A percentile compares a stretch with the other conserved stretches of the same genome.
These are phyloP conservation scores for Cercophora newfieldiana DNA, from an alignment of 495 filamentous ascomycete genomes.

Conservation along the genomic window DNA sequence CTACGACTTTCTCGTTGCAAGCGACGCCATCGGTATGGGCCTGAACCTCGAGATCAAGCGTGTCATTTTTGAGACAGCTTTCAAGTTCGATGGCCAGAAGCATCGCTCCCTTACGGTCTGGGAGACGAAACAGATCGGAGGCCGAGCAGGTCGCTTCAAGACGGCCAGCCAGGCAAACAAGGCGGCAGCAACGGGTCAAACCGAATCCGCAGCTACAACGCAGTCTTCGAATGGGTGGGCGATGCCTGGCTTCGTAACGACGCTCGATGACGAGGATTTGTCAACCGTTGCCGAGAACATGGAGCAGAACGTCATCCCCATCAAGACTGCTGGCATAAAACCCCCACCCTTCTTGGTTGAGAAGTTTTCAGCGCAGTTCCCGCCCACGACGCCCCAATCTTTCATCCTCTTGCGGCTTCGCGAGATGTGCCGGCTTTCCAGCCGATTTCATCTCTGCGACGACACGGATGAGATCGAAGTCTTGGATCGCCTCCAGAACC, in stretches of 20 bases:
- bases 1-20: conserved; percentile 91
- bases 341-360: conserved; percentile 67
- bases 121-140: conserved; percentile 92
- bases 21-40: conserved; percentile 97
- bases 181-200: neutral
- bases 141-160: conserved; percentile 86
- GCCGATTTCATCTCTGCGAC: conserved; percentile 72
- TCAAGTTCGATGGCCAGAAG: conserved; percentile 61
- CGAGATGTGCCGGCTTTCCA: conserved; percentile 59
- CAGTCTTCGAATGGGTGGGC: conserved; percentile 33
- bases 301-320: conserved; percentile 58
- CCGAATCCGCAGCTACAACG: neutral
- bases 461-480: conserved; percentile 58
- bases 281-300: conserved; percentile 62
- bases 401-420: conserved; percentile 73
- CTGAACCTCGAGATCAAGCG: conserved; percentile 92
- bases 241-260: conserved; percentile 73
- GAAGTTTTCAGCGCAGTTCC: conserved; percentile 75
- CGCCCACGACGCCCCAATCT: conserved; percentile 69
- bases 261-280: conserved; percentile 71
- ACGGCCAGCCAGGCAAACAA: conserved; percentile 57
- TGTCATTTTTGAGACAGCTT: conserved; percentile 77
- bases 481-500: conserved; percentile 68
- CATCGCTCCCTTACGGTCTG: conserved; percentile 60
- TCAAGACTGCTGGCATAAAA: conserved; percentile 72